Conservation (phyloP, 495 filamentous ascomycete genomes). For the Daldinia loculata region DNA sequence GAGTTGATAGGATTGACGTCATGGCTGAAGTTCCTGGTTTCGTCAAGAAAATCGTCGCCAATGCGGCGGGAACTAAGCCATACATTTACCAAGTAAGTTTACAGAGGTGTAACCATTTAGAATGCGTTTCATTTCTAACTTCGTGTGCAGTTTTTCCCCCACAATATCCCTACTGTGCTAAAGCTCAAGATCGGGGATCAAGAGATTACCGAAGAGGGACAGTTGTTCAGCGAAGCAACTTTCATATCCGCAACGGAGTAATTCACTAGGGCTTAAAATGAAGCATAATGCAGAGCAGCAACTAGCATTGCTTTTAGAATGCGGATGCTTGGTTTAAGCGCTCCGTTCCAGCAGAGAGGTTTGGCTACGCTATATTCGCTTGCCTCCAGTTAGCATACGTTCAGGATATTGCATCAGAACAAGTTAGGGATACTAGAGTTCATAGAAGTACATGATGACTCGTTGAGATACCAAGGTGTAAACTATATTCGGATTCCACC, state of each 20-base stretch:
- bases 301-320: conserved; percentile 5
- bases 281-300: conserved; percentile 11
- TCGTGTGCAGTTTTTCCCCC: conserved; percentile 67
- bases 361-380: conserved; percentile 8
- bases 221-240: conserved; percentile 83
- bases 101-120: background rate
- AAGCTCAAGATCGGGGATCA: conserved; percentile 85
- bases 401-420: conserved; percentile 29
- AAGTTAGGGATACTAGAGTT: conserved; percentile 27
- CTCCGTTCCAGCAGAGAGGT: conserved; percentile 1
- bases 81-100: conserved; percentile 91
- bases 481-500: conserved; percentile 15
- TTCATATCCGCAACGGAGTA: conserved; percentile 73
- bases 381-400: conserved; percentile 16
- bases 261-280: conserved; percentile 14
- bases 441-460: conserved; percentile 36
- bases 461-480: conserved; percentile 26
- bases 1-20: conserved; percentile 87
- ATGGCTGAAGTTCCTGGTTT: conserved; percentile 97
- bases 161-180: conserved; percentile 64
- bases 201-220: conserved; percentile 78
- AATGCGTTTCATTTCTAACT: conserved; percentile 12
- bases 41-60: conserved; percentile 89
- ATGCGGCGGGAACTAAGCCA: conserved; percentile 87
- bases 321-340: conserved; percentile 6